Evolutionary conservation across 768 basidiomycete genomes (phyloP).

Genomic region (Rhizopogon vulgaris): DNA sequence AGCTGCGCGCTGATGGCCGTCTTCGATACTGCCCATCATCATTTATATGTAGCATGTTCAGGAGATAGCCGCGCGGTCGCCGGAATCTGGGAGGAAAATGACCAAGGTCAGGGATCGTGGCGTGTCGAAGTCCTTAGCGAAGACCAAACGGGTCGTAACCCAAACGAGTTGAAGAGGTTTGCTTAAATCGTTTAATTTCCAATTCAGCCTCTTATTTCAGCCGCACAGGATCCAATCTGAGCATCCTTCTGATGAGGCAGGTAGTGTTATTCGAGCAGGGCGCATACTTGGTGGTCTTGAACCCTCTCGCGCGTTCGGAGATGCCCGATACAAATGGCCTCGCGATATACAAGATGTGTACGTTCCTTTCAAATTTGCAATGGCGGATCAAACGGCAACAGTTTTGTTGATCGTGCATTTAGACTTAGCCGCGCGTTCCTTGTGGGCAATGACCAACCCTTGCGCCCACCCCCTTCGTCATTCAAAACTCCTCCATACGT

Average conservation of each 20-base stretch:
- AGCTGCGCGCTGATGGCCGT: slow-evolving; percentile 89
- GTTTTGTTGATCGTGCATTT: slow-evolving; percentile 1
- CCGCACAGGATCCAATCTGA: slow-evolving; percentile 64
- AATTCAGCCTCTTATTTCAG: background rate
- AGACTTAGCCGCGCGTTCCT: slow-evolving; percentile 65
- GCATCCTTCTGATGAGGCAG: slow-evolving; percentile 72
- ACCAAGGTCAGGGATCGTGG: slow-evolving; percentile 71
- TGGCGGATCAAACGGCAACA: background rate
- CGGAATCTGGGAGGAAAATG: slow-evolving; percentile 76
- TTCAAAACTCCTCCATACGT: slow-evolving; percentile 94
- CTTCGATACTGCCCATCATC: slow-evolving; percentile 75
- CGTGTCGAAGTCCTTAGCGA: slow-evolving; percentile 90
- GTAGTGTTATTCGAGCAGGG: slow-evolving; percentile 69
- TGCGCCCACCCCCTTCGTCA: slow-evolving; percentile 53
- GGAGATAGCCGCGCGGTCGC: slow-evolving; percentile 96
- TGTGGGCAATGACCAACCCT: slow-evolving; percentile 49
- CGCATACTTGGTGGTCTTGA: slow-evolving; percentile 86
- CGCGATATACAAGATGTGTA: slow-evolving; percentile 66
- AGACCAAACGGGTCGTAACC: slow-evolving; percentile 93
- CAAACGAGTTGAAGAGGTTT: slow-evolving; percentile 77
- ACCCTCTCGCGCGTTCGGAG: slow-evolving; percentile 82
- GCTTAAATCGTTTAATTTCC: slow-evolving; percentile 8
- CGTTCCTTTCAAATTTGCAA: slow-evolving; percentile 17
- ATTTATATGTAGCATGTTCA: slow-evolving; percentile 86
- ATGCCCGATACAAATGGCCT: slow-evolving; percentile 87